Conservation (phyloP, 2,329 filamentous ascomycete species). For the Dendrostoma leiphaemia region DNA sequence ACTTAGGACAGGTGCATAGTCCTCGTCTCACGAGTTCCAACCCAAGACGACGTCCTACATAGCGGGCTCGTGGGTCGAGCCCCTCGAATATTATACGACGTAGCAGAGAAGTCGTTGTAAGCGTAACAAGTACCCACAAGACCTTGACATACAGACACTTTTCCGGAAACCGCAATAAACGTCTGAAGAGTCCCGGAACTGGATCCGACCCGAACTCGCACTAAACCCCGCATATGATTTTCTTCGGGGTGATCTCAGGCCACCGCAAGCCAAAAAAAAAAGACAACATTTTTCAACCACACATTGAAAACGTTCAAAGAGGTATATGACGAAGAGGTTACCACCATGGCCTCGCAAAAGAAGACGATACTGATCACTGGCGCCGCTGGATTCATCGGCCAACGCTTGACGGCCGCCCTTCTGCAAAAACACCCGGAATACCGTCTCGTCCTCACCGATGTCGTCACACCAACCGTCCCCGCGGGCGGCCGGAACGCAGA, state of each 20-base stretch:
- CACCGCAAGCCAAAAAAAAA: no score
- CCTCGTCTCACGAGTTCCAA: no score
- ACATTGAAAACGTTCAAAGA: neutral
- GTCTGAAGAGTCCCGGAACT: no score
- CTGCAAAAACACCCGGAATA: constrained; percentile 37
- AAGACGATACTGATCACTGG: constrained; percentile 58
- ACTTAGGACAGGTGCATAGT: no score
- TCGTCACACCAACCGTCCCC: constrained; percentile 6
- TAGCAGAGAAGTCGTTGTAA: no score
- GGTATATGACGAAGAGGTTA: neutral
- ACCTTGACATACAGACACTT: no score
- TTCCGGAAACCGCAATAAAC: no score
- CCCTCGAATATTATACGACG: no score
- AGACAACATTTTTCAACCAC: neutral
- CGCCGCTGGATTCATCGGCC: constrained; percentile 63
- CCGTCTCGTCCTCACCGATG: constrained; percentile 54
- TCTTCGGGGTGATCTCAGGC: neutral
- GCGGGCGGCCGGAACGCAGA: neutral
- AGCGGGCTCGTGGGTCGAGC: no score
- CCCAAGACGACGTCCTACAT: no score
- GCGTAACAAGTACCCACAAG: no score
- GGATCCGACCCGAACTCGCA: neutral
- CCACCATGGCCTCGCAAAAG: constrained; percentile 6
- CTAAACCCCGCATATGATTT: neutral
- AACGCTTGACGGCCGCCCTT: constrained; percentile 56